Percentiles rank a stretch among this genome's conserved stretches.
phyloP scores from a whole-genome alignment of 2,329 filamentous ascomycete species.

The Podosphaera fusca region DNA sequence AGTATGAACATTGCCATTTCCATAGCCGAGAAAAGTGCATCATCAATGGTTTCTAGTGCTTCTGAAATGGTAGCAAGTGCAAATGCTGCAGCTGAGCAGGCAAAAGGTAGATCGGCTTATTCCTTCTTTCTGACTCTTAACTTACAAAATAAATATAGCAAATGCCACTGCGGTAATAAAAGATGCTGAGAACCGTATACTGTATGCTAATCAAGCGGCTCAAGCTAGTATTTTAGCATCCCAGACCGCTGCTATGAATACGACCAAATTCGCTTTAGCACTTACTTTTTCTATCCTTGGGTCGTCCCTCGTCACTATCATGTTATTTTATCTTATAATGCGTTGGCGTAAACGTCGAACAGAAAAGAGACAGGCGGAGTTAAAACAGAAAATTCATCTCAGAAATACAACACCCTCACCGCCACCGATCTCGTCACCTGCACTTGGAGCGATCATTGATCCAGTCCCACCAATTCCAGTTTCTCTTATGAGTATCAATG shows the following conservation, averaged over 20 bases:
- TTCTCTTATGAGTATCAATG: not conserved
- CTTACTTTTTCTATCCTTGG: conserved; percentile 10
- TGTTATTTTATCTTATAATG: conserved; percentile 5
- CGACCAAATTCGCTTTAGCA: conserved; percentile 5
- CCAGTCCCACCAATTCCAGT: not conserved
- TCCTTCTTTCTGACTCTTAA: not conserved
- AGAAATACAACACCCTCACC: not conserved
- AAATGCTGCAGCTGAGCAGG: conserved; percentile 3
- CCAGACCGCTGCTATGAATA: conserved; percentile 4
- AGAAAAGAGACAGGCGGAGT: conserved; percentile 2
- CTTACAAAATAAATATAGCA: conserved; percentile 2
- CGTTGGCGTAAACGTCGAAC: conserved; percentile 3
- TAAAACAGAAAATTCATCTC: conserved; percentile 4
- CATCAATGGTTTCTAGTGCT: not conserved
- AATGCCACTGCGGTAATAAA: conserved; percentile 4
- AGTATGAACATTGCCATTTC: conserved; percentile 3
- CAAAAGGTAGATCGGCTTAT: conserved; percentile 1
- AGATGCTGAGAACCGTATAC: conserved; percentile 5
- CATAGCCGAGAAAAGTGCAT: conserved; percentile 4
- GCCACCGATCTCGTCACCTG: not conserved
- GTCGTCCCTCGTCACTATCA: conserved; percentile 7
- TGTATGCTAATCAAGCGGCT: conserved; percentile 3
- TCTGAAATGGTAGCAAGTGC: conserved; percentile 3
- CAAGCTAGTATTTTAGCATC: conserved; percentile 2
- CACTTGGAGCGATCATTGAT: not conserved